Base-by-base conservation (phyloP, 2,329 filamentous ascomycete genomes). In the Epichloe aotearoae region DNA sequence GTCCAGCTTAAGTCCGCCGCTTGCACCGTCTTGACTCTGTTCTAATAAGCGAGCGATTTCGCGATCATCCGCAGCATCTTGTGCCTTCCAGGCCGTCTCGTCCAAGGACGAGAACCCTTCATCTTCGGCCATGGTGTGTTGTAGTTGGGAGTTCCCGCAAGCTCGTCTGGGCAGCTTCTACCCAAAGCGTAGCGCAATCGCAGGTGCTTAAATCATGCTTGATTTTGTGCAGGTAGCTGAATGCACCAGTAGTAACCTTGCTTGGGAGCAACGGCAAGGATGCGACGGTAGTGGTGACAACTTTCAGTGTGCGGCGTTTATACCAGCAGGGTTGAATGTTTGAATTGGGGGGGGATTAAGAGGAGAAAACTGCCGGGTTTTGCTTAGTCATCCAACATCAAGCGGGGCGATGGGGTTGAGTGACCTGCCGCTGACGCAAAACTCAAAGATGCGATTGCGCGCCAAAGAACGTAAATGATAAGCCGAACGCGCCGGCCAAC, bases 1-100 rank as follows among this genome's bases (percentile, higher is more conserved):
- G 53, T 74, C 68, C 52, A 80, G 62, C 47, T 70, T 67, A 4
- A 72, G 61, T 8, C 66, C 66, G 12, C 70, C 61, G 19, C 60
- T 66, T 12, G 59, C 61, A 34, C 65, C 66, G 51, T 69, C 65
- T 53, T 72, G 66, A 39, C 66, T 68, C 47, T 70, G 64, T 26
- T 66, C 67, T 15, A 79, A 61, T 10, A 75, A 63, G 8, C 64
- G 66, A 33, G 71, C 64, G 30, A 78, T 73, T 49, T 69, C 66
- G 47, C 64, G 66, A 23, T 77, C 72, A 56, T 81, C 75, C 34
- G 72, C 68, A 23, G 66, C 71, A 52, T 75, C 65, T 54, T 77
- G 73, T 19, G 61, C 66, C 52, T 67, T 66, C 67, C 66, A 69
- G 50, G 59, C 62, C 10, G 53, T 58, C 50, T 66, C 65, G 57